Percentiles rank a stretch among this genome's conserved stretches.
Evolutionary conservation across 1,284 basidiomycete genomes (phyloP).

Genomic region (Psilocybe mexicana): DNA sequence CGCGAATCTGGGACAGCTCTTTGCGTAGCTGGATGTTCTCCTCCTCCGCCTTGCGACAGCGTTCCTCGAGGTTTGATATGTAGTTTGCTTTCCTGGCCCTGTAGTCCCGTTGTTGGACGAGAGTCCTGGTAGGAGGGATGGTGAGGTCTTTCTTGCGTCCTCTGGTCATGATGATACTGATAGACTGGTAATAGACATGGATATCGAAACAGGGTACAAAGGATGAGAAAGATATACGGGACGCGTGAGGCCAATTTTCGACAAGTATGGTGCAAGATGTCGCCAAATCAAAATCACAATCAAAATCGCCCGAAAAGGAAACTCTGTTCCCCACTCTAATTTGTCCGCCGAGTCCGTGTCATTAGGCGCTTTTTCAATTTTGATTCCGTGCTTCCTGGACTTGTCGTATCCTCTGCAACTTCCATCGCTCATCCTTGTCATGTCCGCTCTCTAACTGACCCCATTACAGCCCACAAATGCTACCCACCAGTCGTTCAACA

Average conservation of each 20-base stretch:
- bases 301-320: conserved; percentile 22
- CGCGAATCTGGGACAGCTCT: conserved; percentile 45
- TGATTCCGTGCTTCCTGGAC: not conserved
- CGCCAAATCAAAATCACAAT: conserved; percentile 30
- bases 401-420: not conserved
- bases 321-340: not conserved
- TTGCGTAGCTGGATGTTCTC: conserved; percentile 52
- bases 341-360: not conserved
- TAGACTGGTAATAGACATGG: conserved; percentile 1
- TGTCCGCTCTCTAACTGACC: not conserved
- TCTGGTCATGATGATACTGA: conserved; percentile 48
- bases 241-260: conserved; percentile 17
- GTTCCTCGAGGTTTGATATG: conserved; percentile 55
- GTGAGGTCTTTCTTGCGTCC: conserved; percentile 65
- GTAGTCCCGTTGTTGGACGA: conserved; percentile 62
- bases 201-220: not conserved
- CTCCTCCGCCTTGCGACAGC: conserved; percentile 50
- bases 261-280: conserved; percentile 31
- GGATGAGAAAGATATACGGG: not conserved
- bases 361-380: not conserved
- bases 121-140: conserved; percentile 48
- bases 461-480: conserved; percentile 3
- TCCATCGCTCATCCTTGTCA: not conserved
- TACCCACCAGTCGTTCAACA: conserved; percentile 3
- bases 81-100: conserved; percentile 61